Conservation (phyloP, 495 filamentous ascomycete genomes). For the Penicillium herquei region DNA sequence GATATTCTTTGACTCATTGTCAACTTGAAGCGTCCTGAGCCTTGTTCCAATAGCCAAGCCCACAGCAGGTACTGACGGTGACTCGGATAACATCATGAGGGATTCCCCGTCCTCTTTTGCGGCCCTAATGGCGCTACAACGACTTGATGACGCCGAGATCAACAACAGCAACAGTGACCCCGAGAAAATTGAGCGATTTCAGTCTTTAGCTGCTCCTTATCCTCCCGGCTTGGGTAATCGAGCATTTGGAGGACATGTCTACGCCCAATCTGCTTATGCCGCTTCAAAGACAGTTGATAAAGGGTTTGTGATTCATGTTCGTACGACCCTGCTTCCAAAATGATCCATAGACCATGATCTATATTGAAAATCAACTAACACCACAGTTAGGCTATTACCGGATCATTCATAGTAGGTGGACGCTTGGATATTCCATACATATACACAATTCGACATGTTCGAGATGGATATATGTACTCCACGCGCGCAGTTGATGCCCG, state of each 20-base stretch:
- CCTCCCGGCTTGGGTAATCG: conserved; percentile 29
- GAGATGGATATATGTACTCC: conserved; percentile 56
- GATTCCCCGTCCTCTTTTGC: conserved; percentile 26
- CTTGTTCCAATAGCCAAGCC: too few relatives aligned
- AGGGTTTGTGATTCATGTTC: conserved; percentile 60
- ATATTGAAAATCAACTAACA: conserved; percentile 16
- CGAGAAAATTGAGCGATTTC: conserved; percentile 34
- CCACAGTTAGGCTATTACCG: conserved; percentile 57
- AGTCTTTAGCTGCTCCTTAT: conserved; percentile 32
- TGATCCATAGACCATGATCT: not conserved
- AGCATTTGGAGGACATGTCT: conserved; percentile 67
- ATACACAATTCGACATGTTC: conserved; percentile 54
- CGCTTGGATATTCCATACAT: conserved; percentile 54
- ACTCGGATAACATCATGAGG: not conserved
- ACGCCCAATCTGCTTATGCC: conserved; percentile 62
- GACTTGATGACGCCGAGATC: conserved; percentile 14
- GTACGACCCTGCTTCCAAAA: conserved; percentile 16
- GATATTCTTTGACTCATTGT: too few relatives aligned
- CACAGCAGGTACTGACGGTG: not conserved
- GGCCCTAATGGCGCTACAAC: conserved; percentile 36
- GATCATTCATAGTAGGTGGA: conserved; percentile 63
- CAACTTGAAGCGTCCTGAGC: too few relatives aligned
- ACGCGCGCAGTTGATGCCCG: conserved; percentile 58
- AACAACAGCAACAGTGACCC: conserved; percentile 9
- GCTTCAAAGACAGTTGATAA: conserved; percentile 53